phyloP scores from a whole-genome alignment of 306 rosid genomes.

The Dryas drummondii region DNA sequence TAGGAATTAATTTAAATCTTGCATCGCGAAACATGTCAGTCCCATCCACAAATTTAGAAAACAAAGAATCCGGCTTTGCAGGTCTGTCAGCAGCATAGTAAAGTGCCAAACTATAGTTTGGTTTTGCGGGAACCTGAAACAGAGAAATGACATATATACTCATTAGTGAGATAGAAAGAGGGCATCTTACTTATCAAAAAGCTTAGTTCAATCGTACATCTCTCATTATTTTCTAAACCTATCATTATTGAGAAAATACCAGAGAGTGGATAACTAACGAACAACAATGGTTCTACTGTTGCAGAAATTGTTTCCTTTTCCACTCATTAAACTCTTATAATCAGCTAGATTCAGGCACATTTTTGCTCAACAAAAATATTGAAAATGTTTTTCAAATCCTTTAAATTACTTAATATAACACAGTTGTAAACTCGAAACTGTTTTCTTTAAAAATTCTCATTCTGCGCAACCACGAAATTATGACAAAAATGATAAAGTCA shows the following conservation, averaged over 20 bases:
- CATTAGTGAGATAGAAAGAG: neutral
- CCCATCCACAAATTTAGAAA: constrained; percentile 81
- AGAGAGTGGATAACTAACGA: neutral
- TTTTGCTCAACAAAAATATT: neutral
- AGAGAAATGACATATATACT: neutral
- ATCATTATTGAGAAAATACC: neutral
- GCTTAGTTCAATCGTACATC: neutral
- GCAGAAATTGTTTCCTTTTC: neutral
- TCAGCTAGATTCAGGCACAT: neutral
- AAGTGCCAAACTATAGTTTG: constrained; percentile 83
- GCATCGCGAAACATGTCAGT: constrained; percentile 67
- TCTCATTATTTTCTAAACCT: neutral
- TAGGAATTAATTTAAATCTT: constrained; percentile 93
- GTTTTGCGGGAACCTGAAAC: constrained; percentile 93
- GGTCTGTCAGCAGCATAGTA: constrained; percentile 88
- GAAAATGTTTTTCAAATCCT: neutral
- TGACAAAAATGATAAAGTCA: neutral
- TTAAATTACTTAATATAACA: neutral
- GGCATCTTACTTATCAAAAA: neutral
- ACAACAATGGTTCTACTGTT: neutral
- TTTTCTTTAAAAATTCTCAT: neutral
- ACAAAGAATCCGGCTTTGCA: constrained; percentile 57
- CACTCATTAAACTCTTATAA: neutral
- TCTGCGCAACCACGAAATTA: constrained; percentile 8
- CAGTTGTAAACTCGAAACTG: neutral